phyloP scores from a whole-genome alignment of 495 filamentous ascomycete species.

The Hypoxylon crocopeplum region DNA sequence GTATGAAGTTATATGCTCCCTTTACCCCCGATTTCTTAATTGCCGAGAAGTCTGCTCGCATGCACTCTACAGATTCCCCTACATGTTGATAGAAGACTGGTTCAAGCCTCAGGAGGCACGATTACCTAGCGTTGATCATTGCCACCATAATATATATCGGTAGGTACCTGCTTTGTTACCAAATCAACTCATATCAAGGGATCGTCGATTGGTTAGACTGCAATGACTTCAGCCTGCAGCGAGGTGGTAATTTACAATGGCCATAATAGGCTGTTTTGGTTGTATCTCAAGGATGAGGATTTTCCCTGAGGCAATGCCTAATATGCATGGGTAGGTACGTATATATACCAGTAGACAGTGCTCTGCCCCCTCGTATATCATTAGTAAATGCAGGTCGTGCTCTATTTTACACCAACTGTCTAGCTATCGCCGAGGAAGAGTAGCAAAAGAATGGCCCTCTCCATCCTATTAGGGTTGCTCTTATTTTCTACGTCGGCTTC shows the following conservation, averaged over 20 bases:
- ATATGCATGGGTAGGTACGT: not conserved
- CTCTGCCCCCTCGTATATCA: too few relatives aligned
- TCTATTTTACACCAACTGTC: not conserved
- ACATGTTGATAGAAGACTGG: too few relatives aligned
- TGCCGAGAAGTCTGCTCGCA: constrained; percentile 17
- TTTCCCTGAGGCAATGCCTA: not conserved
- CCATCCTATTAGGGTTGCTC: constrained; percentile 13
- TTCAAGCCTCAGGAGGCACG: too few relatives aligned
- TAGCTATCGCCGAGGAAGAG: not conserved
- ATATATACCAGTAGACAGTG: not conserved
- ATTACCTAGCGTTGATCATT: too few relatives aligned
- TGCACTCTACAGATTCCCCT: constrained; percentile 4
- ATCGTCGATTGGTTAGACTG: too few relatives aligned
- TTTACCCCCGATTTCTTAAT: constrained; percentile 4
- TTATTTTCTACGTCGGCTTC: constrained; percentile 21
- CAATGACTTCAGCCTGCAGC: constrained; percentile 11
- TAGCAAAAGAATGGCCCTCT: constrained; percentile 6
- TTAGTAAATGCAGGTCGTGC: too few relatives aligned
- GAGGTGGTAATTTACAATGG: constrained; percentile 4
- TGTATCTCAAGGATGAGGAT: not conserved
- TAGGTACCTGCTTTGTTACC: too few relatives aligned
- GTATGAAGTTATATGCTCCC: too few relatives aligned
- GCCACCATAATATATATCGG: too few relatives aligned
- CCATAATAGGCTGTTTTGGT: constrained; percentile 24
- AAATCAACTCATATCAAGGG: too few relatives aligned